These are phyloP conservation scores for Yamadazyma triangularis DNA, from an alignment of 1,139 yeast genomes.

Conservation along the genomic window DNA sequence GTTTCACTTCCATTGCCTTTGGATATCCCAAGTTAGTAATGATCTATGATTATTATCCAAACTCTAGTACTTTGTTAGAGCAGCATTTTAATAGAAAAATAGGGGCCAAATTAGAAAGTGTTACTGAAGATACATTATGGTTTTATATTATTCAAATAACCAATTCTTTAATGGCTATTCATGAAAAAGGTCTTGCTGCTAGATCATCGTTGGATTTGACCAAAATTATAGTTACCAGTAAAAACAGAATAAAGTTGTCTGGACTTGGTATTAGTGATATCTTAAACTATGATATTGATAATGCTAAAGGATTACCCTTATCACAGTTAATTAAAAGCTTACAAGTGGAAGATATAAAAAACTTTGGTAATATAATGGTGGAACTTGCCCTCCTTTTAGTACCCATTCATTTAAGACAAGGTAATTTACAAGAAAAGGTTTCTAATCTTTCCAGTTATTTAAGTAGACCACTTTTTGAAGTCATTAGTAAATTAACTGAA, in stretches of 20 bases:
- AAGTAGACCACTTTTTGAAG: constrained; percentile 19
- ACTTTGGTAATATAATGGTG: constrained; percentile 57
- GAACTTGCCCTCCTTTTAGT: constrained; percentile 48
- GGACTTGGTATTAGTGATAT: constrained; percentile 74
- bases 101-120: constrained; percentile 33
- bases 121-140: constrained; percentile 74
- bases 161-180: constrained; percentile 62
- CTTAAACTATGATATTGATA: constrained; percentile 40
- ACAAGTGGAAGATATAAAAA: constrained; percentile 51
- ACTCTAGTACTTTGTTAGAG: constrained; percentile 26
- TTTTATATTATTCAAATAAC: constrained; percentile 67
- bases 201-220: constrained; percentile 57
- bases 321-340: constrained; percentile 15
- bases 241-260: constrained; percentile 66
- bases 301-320: constrained; percentile 20
- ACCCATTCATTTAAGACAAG: constrained; percentile 20
- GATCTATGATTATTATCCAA: constrained; percentile 41
- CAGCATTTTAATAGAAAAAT: constrained; percentile 30
- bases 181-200: constrained; percentile 57
- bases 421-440: constrained; percentile 15
- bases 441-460: constrained; percentile 12
- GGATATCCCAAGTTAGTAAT: constrained; percentile 48
- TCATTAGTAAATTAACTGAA: constrained; percentile 12
- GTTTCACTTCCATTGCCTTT: constrained; percentile 84
- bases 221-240: constrained; percentile 68